Evolutionary conservation across 148 eudicot species (phyloP).

Genomic region (Arctostaphylos glauca): DNA sequence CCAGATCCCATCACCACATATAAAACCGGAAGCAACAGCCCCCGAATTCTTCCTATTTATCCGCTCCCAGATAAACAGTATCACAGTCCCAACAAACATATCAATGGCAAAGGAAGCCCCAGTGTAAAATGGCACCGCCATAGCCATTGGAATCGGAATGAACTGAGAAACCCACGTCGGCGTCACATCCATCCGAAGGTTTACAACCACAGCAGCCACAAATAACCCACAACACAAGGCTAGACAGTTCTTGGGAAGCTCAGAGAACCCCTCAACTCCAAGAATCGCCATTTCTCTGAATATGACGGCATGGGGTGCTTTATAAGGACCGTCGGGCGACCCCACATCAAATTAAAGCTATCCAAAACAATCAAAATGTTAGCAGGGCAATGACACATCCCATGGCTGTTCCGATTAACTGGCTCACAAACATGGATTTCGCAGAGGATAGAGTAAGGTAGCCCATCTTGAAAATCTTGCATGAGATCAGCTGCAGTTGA

Average conservation of each 20-base stretch:
- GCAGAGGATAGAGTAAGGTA: constrained; percentile 68
- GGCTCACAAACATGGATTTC: constrained; percentile 70
- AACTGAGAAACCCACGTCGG: constrained; percentile 45
- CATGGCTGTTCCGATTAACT: constrained; percentile 66
- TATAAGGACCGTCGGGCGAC: constrained; percentile 57
- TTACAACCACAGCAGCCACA: constrained; percentile 48
- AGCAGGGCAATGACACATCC: constrained; percentile 71
- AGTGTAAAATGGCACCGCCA: constrained; percentile 72
- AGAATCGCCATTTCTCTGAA: constrained; percentile 72
- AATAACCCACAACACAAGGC: constrained; percentile 59
- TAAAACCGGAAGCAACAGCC: constrained; percentile 57
- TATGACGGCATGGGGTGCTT: constrained; percentile 74
- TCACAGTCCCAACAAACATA: constrained; percentile 69
- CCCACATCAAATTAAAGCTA: constrained; percentile 72
- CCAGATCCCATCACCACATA: constrained; percentile 52
- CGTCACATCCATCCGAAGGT: constrained; percentile 49
- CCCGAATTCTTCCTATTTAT: constrained; percentile 44
- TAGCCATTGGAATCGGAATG: constrained; percentile 75
- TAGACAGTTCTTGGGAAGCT: constrained; percentile 66
- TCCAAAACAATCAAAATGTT: constrained; percentile 69
- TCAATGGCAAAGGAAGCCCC: constrained; percentile 76
- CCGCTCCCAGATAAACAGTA: constrained; percentile 41
- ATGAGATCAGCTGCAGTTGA: constrained; percentile 74
- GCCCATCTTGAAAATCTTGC: constrained; percentile 80
- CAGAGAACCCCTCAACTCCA: constrained; percentile 67